Conservation (phyloP, 495 filamentous ascomycete genomes). For the Podospora comata region DNA sequence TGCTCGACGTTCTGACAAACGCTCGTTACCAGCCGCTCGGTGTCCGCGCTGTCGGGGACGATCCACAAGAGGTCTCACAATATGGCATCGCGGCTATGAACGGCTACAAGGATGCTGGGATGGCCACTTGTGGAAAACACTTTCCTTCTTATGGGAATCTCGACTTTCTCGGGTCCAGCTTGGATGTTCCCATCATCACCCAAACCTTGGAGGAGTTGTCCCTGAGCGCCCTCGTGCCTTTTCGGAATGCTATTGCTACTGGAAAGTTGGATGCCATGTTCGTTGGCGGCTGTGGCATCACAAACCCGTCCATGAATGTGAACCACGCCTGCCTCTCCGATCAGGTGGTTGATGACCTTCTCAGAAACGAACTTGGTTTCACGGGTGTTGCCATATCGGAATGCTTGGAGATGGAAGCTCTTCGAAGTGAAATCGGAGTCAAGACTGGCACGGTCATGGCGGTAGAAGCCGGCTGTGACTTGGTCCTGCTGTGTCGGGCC, state of each 20-base stretch:
- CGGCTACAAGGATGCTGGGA: constrained; percentile 80
- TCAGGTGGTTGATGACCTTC: constrained; percentile 80
- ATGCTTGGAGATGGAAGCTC: constrained; percentile 91
- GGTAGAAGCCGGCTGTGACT: constrained; percentile 85
- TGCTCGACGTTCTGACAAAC: constrained; percentile 87
- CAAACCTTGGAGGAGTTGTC: constrained; percentile 86
- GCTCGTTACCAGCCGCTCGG: constrained; percentile 82
- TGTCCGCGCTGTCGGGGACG: constrained; percentile 77
- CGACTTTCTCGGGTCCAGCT: constrained; percentile 80
- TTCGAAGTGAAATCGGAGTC: constrained; percentile 89
- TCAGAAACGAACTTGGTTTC: constrained; percentile 79
- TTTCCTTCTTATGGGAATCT: constrained; percentile 91
- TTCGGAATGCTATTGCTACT: constrained; percentile 77
- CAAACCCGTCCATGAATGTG: constrained; percentile 80
- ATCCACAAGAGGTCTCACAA: constrained; percentile 84
- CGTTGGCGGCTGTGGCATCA: constrained; percentile 84
- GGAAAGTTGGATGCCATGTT: constrained; percentile 85
- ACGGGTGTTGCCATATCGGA: constrained; percentile 90
- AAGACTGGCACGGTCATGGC: constrained; percentile 91
- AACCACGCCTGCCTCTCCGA: constrained; percentile 91
- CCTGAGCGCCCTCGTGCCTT: constrained; percentile 77
- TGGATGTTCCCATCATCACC: constrained; percentile 88
- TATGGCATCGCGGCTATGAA: constrained; percentile 85
- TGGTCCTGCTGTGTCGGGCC: constrained; percentile 78
- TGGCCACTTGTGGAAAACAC: constrained; percentile 86